Evolutionary conservation across 176 grass and related monocot species (phyloP).

Genomic region (Oryza rufipogon): DNA sequence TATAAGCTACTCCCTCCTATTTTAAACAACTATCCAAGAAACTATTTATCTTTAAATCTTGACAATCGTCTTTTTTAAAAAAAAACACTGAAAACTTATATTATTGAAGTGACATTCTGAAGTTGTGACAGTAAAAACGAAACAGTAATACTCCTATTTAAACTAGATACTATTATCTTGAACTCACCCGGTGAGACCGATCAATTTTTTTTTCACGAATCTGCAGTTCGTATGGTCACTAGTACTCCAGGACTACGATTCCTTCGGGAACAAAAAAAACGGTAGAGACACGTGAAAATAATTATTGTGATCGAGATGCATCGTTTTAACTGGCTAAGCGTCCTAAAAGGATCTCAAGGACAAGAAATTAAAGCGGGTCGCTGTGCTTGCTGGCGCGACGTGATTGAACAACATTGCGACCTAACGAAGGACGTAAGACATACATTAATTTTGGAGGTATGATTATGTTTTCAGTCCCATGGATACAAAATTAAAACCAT

Average conservation of each 20-base stretch:
- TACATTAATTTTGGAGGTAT: background rate
- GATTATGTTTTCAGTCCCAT: background rate
- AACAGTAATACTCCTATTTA: no score
- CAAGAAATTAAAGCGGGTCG: background rate
- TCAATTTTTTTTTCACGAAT: background rate
- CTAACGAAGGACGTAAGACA: background rate
- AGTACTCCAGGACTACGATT: background rate
- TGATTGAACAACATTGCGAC: background rate
- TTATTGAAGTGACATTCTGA: no score
- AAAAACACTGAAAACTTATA: no score
- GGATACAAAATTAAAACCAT: background rate
- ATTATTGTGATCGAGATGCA: slow-evolving; percentile 5
- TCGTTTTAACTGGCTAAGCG: background rate
- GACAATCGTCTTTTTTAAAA: no score
- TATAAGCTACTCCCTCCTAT: background rate
- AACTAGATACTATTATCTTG: no score
- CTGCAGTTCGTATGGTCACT: background rate
- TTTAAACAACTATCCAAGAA: no score
- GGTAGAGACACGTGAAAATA: slow-evolving; percentile 24
- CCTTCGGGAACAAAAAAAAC: background rate
- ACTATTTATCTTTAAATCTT: no score
- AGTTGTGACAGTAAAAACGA: no score
- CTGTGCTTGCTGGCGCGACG: slow-evolving; percentile 6
- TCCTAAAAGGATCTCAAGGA: background rate
- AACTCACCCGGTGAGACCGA: background rate